Evolutionary conservation across 169 alveolate genomes (phyloP).

Genomic region (Theileria orientalis): DNA sequence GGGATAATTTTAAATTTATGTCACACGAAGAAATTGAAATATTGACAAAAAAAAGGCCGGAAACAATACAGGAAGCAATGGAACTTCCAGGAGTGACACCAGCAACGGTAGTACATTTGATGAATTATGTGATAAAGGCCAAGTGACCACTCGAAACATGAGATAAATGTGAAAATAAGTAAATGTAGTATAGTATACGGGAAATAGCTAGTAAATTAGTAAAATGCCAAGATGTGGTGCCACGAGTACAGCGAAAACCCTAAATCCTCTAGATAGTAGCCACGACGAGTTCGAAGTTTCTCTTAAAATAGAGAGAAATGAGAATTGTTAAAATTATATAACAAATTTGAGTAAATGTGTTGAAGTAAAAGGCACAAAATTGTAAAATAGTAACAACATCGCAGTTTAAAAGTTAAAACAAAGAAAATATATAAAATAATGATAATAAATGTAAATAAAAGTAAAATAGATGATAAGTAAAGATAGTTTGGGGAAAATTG

Average conservation of each 20-base stretch:
- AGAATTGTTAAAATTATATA: too few relatives aligned
- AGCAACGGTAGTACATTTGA: slow-evolving; percentile 25
- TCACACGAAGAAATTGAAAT: slow-evolving; percentile 80
- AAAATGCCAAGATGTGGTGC: slow-evolving; percentile 1
- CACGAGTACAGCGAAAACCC: neutral
- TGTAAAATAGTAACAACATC: too few relatives aligned
- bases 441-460: too few relatives aligned
- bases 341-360: too few relatives aligned
- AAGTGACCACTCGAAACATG: slow-evolving; percentile 6
- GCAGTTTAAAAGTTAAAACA: too few relatives aligned
- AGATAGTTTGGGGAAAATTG: too few relatives aligned
- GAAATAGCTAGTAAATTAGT: neutral
- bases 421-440: too few relatives aligned
- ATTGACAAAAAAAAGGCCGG: slow-evolving; percentile 67
- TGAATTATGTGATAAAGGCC: slow-evolving; percentile 1
- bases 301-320: too few relatives aligned
- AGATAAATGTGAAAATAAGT: too few relatives aligned
- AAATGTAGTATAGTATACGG: neutral
- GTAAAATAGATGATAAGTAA: too few relatives aligned
- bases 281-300: neutral
- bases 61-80: slow-evolving; percentile 66
- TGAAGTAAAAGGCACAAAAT: too few relatives aligned
- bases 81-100: slow-evolving; percentile 75
- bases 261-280: neutral
- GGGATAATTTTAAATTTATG: slow-evolving; percentile 52